phyloP scores from a whole-genome alignment of 2,329 filamentous ascomycete species.

The Colletotrichum endophyticum region DNA sequence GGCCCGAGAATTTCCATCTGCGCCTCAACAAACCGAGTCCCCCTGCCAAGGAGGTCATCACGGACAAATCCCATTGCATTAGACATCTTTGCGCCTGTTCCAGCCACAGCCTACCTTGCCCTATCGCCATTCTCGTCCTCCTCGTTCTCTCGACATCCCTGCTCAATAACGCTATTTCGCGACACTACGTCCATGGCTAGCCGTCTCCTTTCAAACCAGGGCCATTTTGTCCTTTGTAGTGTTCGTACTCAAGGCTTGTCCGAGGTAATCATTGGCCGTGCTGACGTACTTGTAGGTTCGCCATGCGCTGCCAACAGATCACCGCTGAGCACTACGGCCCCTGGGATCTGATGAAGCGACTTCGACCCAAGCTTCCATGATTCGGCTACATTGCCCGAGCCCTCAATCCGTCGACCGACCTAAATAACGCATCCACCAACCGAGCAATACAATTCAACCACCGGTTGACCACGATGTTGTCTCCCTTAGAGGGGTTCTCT shows the following conservation, averaged over 20 bases:
- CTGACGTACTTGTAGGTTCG: background rate
- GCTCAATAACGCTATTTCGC: too few species aligned
- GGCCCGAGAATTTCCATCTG: too few species aligned
- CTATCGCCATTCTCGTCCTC: background rate
- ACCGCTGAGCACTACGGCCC: background rate
- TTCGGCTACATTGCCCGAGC: background rate
- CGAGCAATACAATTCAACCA: background rate
- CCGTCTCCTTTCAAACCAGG: too few species aligned
- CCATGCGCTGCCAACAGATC: background rate
- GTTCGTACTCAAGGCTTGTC: background rate
- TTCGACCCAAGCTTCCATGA: background rate
- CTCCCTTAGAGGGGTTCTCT: background rate
- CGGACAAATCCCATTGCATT: background rate
- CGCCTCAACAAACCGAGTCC: too few species aligned
- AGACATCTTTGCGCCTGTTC: background rate
- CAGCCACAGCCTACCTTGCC: background rate
- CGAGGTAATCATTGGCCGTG: background rate
- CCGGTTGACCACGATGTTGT: background rate
- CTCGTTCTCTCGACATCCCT: background rate
- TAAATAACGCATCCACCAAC: background rate
- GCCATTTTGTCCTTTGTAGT: too few species aligned
- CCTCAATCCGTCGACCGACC: background rate
- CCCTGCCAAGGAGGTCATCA: background rate
- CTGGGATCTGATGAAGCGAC: background rate
- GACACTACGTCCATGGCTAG: too few species aligned